Base-by-base conservation (phyloP, 441 rosid genomes). In the Rhodomyrtus psidioides region DNA sequence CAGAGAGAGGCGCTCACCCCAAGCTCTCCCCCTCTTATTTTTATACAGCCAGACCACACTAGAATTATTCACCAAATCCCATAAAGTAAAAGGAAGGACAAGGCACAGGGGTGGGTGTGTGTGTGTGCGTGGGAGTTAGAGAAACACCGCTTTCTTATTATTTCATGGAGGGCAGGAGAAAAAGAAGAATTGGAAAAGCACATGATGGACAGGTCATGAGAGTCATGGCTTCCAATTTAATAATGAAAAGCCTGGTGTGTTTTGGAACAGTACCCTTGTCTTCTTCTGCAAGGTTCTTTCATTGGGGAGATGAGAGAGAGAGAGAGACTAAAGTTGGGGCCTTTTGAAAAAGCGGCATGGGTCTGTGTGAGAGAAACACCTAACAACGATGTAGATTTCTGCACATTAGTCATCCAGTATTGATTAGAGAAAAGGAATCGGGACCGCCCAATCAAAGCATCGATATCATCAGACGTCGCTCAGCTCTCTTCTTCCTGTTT, bases 201-300 rank as follows among this genome's bases (percentile, higher is more conserved):
- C 92, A 93, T 93, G 95, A 86, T 49, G 56, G 93, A 92, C 94
- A 92, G 95, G 94, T 93, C 94, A 53, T 53, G 54, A 53, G 54
- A 53, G 17, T 53, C 54, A 93, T 85, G 81, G 76, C 34, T 75
- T 59, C 83, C 85, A 21, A 84, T 90, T 79, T 75, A 90, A 90
- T 83, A 92, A 88, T 83, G 87, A 85, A 92, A 93, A 90, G 88
- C 85, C 87, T 89, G 92, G 87, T 88, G 83, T 90, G 90, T 89
- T 91, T 91, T 92, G 93, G 93, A 90, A 87, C 92, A 89, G 89
- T 89, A 83, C 85, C 87, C 84, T 94, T 94, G 97, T 94, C 95
- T 91, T 94, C 90, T 92, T 93, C 90, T 90, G 28, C 46, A 51
- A 34, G 82, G 60, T 15, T 15, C 26, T 83, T 84, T 84, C 53